These are phyloP conservation scores for Fomitiporia mediterranea DNA, from an alignment of 1,284 basidiomycete genomes.

Conservation along the genomic window DNA sequence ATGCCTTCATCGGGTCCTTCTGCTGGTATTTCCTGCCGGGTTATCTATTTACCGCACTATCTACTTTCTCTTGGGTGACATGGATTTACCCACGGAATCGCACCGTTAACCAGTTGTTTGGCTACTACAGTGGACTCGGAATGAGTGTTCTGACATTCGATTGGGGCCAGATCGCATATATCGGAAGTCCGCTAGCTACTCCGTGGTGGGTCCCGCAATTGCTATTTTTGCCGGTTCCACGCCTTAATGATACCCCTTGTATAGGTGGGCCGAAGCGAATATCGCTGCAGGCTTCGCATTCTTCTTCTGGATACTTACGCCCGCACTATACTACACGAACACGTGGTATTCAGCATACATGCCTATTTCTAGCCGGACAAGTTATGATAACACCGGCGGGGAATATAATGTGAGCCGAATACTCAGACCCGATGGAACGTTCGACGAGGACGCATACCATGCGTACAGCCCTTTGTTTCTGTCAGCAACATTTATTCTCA, in stretches of 20 bases:
- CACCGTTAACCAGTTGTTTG: conserved; percentile 39
- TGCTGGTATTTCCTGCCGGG: conserved; percentile 52
- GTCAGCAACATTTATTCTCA: conserved; percentile 59
- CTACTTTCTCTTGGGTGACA: conserved; percentile 70
- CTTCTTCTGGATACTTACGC: conserved; percentile 39
- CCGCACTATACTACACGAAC: conserved; percentile 26
- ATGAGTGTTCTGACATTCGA: conserved; percentile 37
- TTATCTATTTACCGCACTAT: conserved; percentile 35
- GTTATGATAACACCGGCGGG: conserved; percentile 61
- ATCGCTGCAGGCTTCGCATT: conserved; percentile 36
- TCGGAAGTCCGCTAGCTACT: conserved; percentile 57
- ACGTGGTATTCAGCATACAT: conserved; percentile 29
- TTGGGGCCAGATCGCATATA: conserved; percentile 44
- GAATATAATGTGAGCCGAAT: conserved; percentile 69
- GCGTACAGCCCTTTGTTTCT: conserved; percentile 84
- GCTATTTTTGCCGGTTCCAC: too few relatives aligned
- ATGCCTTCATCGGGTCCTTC: conserved; percentile 34
- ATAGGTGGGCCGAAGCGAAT: conserved; percentile 28
- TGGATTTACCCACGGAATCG: conserved; percentile 48
- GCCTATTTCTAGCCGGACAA: conserved; percentile 45
- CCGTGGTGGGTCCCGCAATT: too few relatives aligned
- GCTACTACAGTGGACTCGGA: conserved; percentile 28
- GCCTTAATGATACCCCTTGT: too few relatives aligned
- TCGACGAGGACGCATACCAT: conserved; percentile 66
- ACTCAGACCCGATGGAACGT: conserved; percentile 48